Percentiles rank a stretch among this genome's conserved stretches.
These are phyloP conservation scores for Pouteria campechiana DNA, from an alignment of 179 eudicot species.

Conservation along the genomic window DNA sequence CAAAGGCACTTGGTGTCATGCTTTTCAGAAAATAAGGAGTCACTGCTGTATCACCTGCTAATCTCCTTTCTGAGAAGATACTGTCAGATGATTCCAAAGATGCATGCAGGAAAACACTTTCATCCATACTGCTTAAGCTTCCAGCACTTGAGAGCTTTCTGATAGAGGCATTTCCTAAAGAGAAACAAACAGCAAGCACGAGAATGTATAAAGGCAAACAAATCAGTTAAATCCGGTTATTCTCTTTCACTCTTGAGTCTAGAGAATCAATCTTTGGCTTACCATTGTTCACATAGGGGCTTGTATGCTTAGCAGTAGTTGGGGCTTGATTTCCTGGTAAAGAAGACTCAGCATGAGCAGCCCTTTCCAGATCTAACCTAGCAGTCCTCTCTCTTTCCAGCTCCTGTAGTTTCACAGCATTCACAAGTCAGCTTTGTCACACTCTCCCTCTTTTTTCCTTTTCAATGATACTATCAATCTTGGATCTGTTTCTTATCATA, in stretches of 20 bases:
- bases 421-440: too few species aligned
- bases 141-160: constrained; percentile 85
- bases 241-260: too few species aligned
- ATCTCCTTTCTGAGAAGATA: constrained; percentile 59
- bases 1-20: constrained; percentile 80
- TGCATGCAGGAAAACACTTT: constrained; percentile 89
- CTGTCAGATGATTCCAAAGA: constrained; percentile 69
- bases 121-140: constrained; percentile 76
- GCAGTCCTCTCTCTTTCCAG: constrained; percentile 75
- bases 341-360: constrained; percentile 49
- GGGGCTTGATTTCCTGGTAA: constrained; percentile 44
- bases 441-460: too few species aligned
- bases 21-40: constrained; percentile 75
- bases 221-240: too few species aligned
- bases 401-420: constrained; percentile 52
- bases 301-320: constrained; percentile 35
- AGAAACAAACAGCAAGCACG: too few species aligned
- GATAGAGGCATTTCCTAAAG: constrained; percentile 54
- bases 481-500: too few species aligned
- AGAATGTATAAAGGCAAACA: too few species aligned
- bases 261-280: neutral
- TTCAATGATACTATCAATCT: too few species aligned
- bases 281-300: constrained; percentile 71
- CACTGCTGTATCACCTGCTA: constrained; percentile 52
- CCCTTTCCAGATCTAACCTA: constrained; percentile 68